Evolutionary conservation across 176 grass and related monocot genomes (phyloP), one percentile per base, ranked within the genome.

Genomic region (Secale cereale): DNA sequence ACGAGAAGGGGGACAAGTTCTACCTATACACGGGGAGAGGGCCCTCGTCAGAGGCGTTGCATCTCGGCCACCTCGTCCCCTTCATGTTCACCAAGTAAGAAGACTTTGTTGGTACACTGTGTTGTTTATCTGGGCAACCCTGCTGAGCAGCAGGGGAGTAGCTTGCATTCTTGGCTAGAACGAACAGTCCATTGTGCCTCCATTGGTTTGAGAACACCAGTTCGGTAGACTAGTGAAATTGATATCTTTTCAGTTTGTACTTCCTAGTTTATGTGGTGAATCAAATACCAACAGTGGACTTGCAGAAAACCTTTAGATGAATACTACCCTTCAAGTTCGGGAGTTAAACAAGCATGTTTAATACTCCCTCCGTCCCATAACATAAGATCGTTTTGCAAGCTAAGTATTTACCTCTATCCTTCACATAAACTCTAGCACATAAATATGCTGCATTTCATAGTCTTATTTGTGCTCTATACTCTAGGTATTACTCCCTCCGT

Each of bases 51-150:
- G 97, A 96, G 88, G 86, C 93, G 1, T 70, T 99, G 84, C 97
- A 99, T 86, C 79, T 98, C 39, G 93, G 96, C 2, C 96, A 95
- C 66, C 92, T 99, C 71, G 70, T 99, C 31, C 97, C 97, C 59
- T 99, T 96, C 87, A 99, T 99, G 97, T 99, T 99, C 84, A 96
- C 97, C 32, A 99, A 96, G 97, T 99, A 82, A 89, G 89, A 27
- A 33, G 8, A 32, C 15, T 82, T 70, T 59, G 13, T 81, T 65
- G 22, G 62, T 74, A 62, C 59, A 12, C 2, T 16, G 19, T 57
- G 17, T 78, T 65, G 19, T 4, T 4, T 73, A 57, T 25, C 29
- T 82, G 14, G 9, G 10, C 54, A 57, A 73, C 59, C 32, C 19
- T 19, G 25, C n/a, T 3, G 39, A 11, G 22, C 59, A 23, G 26